Conservation (phyloP, 2,329 filamentous ascomycete species). For the Neonectria neomacrospora region DNA sequence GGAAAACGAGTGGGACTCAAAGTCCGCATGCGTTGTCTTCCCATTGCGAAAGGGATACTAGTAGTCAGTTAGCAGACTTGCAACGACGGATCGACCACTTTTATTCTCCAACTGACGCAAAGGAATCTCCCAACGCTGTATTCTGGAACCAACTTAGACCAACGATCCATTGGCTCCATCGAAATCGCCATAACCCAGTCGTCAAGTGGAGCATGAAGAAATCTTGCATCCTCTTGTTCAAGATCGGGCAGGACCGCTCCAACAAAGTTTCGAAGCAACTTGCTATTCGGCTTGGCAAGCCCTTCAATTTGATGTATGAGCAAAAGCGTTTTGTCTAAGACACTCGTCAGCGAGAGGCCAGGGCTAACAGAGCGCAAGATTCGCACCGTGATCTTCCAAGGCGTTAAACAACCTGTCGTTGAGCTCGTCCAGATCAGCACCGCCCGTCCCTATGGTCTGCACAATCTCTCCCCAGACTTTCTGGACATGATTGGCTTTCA, state of each 20-base stretch:
- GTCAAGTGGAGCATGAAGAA: constrained; percentile 1
- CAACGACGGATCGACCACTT: background rate
- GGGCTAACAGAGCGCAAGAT: background rate
- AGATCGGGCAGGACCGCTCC: background rate
- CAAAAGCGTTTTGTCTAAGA: background rate
- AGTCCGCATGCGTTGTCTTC: background rate
- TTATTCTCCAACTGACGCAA: background rate
- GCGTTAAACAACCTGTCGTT: background rate
- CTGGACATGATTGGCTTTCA: background rate
- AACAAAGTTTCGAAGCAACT: background rate
- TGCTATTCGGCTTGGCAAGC: background rate
- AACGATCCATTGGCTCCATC: background rate
- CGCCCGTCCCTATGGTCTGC: background rate
- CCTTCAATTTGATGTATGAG: background rate
- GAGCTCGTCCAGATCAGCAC: background rate
- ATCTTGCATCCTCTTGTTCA: background rate
- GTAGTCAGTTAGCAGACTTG: background rate
- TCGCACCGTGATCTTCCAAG: background rate
- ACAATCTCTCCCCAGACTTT: background rate
- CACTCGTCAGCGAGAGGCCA: background rate
- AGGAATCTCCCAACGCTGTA: background rate
- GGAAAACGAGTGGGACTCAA: background rate
- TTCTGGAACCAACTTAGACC: background rate
- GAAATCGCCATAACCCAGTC: background rate
- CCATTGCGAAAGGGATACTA: background rate